phyloP scores from a whole-genome alignment of 208 protist genomes.

The Trypanosoma lewisi region DNA sequence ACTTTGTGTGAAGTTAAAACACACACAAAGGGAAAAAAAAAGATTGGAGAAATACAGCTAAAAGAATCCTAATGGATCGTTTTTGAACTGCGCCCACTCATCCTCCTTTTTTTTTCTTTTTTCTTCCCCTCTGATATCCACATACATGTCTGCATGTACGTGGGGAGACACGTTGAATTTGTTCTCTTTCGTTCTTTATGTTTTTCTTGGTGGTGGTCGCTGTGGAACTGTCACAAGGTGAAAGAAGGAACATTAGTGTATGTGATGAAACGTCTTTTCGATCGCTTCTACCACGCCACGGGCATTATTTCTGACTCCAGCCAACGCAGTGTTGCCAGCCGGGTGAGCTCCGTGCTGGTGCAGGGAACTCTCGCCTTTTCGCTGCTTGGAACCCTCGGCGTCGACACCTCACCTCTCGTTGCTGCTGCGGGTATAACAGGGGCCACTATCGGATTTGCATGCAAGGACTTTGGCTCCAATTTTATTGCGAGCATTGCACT shows the following conservation, averaged over 20 bases:
- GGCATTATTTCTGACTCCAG: constrained; percentile 67
- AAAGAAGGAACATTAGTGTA: background rate
- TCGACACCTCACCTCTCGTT: constrained; percentile 75
- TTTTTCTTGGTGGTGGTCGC: constrained; percentile 5
- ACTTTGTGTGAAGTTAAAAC: too few species aligned
- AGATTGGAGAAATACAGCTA: too few species aligned
- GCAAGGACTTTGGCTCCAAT: constrained; percentile 82
- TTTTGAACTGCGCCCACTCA: background rate
- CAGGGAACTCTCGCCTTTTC: constrained; percentile 61
- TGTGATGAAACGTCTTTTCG: constrained; percentile 79
- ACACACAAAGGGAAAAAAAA: too few species aligned
- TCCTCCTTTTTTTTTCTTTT: background rate
- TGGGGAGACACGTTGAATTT: constrained; percentile 1
- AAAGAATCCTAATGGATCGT: too few species aligned
- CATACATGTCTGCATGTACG: background rate
- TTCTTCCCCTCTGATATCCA: background rate
- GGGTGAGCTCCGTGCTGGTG: constrained; percentile 50
- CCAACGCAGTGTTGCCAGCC: constrained; percentile 71
- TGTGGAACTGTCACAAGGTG: background rate
- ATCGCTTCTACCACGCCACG: constrained; percentile 61
- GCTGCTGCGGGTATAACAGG: constrained; percentile 73
- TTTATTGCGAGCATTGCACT: constrained; percentile 81
- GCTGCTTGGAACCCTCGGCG: constrained; percentile 62
- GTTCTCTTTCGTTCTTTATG: constrained; percentile 8
- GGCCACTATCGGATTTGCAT: constrained; percentile 84